Conservation (phyloP, 208 protist species). For the Acanthamoeba royreba region DNA sequence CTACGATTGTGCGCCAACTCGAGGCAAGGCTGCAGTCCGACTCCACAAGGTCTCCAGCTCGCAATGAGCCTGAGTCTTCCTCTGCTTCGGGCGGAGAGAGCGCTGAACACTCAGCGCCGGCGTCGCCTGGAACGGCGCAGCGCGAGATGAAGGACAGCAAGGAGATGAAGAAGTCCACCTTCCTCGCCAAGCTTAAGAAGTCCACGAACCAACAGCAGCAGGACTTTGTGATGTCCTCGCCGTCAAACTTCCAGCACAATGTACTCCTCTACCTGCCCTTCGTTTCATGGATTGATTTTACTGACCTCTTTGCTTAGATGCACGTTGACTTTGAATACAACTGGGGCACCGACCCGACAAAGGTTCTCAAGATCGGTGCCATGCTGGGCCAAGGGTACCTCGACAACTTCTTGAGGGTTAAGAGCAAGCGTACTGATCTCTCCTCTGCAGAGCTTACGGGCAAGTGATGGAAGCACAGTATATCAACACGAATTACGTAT, state of each 20-base stretch:
- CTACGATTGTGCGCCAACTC: background rate
- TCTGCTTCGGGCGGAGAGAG: no score
- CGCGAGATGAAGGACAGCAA: no score
- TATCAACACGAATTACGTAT: conserved; percentile 10
- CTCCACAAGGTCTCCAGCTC: no score
- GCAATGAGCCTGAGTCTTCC: no score
- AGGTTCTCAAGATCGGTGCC: conserved; percentile 15
- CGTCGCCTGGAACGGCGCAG: no score
- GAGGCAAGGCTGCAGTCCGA: background rate
- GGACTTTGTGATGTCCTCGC: background rate
- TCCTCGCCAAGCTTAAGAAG: background rate
- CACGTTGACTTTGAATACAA: background rate
- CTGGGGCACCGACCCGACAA: background rate
- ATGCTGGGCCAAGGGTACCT: background rate
- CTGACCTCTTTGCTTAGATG: no score
- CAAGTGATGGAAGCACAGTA: background rate
- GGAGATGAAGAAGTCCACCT: background rate
- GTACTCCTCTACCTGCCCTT: no score
- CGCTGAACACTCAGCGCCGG: no score
- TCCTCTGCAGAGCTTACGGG: conserved; percentile 15
- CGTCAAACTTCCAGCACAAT: background rate
- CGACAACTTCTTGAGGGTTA: background rate
- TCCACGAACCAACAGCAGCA: background rate
- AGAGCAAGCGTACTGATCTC: no score
- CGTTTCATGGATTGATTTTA: no score